These are phyloP conservation scores for Mrakia hoshinonis DNA, from an alignment of 768 basidiomycete species.

Conservation along the genomic window DNA sequence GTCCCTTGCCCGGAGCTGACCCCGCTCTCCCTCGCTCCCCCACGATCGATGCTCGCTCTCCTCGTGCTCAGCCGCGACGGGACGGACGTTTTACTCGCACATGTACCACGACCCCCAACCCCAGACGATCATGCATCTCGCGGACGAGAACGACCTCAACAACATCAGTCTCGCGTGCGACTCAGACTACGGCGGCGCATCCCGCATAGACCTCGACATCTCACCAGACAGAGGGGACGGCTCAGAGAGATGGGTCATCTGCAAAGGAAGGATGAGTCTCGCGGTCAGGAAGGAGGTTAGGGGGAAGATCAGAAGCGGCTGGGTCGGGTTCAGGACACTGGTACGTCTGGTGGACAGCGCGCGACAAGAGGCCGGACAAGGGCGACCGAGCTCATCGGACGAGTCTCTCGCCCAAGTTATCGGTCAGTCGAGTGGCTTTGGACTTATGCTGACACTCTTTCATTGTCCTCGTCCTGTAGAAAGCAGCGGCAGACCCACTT, in stretches of 20 bases:
- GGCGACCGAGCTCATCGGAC: background rate
- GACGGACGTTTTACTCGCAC: slow-evolving; percentile 1
- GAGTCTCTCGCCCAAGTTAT: too few relatives aligned
- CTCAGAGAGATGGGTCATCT: slow-evolving; percentile 8
- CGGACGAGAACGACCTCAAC: background rate
- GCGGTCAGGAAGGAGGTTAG: slow-evolving; percentile 2
- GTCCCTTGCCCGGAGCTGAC: background rate
- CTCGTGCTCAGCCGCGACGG: background rate
- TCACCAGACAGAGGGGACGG: slow-evolving; percentile 2
- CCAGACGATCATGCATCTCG: background rate
- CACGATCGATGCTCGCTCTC: background rate
- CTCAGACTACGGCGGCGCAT: slow-evolving; percentile 6
- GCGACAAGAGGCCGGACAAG: background rate
- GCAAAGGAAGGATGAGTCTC: slow-evolving; percentile 16
- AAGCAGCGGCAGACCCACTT: background rate
- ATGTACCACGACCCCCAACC: slow-evolving; percentile 12
- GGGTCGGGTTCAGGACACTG: slow-evolving; percentile 10
- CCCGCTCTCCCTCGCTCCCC: background rate
- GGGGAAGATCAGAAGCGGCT: slow-evolving; percentile 5
- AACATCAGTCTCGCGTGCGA: slow-evolving; percentile 12
- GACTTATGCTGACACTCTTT: too few relatives aligned
- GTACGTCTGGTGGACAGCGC: background rate
- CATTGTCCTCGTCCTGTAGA: background rate
- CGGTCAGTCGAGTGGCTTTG: too few relatives aligned
- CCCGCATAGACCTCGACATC: background rate